Evolutionary conservation across 805 yeast species (phyloP).

Genomic region (Sugiyamaella chiloensis): DNA sequence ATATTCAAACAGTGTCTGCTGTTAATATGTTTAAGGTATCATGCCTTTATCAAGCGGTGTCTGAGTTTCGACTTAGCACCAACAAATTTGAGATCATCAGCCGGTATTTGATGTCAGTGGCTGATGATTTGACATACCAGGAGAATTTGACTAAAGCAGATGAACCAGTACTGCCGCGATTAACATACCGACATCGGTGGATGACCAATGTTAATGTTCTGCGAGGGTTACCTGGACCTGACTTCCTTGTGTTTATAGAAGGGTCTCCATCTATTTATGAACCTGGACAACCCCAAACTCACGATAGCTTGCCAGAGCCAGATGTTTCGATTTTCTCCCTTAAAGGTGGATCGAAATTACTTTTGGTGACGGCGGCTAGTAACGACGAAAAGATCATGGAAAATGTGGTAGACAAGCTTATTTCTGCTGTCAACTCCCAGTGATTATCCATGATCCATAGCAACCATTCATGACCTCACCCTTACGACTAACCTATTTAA

Average conservation of each 20-base stretch:
- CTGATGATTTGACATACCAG: conserved; percentile 24
- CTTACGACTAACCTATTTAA: too few relatives aligned
- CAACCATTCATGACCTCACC: too few relatives aligned
- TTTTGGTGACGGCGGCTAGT: conserved; percentile 3
- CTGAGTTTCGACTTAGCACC: conserved; percentile 14
- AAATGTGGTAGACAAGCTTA: neutral
- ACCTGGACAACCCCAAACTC: neutral
- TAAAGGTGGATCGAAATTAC: conserved; percentile 7
- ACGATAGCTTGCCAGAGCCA: neutral
- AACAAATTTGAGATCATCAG: conserved; percentile 18
- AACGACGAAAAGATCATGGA: conserved; percentile 1
- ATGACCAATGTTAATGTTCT: conserved; percentile 22
- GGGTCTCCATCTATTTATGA: neutral
- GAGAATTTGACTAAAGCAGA: conserved; percentile 7
- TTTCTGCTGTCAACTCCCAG: too few relatives aligned
- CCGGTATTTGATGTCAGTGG: conserved; percentile 26
- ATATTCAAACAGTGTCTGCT: conserved; percentile 20
- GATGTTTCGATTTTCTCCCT: neutral
- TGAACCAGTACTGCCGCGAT: neutral
- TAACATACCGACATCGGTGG: conserved; percentile 25
- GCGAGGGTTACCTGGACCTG: conserved; percentile 28
- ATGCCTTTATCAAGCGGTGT: conserved; percentile 26
- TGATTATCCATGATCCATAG: too few relatives aligned
- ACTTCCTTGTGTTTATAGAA: conserved; percentile 21
- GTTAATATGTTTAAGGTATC: conserved; percentile 25